phyloP scores from a whole-genome alignment of 192 early-diverging fungal genomes.

The Linnemannia schmuckeri region DNA sequence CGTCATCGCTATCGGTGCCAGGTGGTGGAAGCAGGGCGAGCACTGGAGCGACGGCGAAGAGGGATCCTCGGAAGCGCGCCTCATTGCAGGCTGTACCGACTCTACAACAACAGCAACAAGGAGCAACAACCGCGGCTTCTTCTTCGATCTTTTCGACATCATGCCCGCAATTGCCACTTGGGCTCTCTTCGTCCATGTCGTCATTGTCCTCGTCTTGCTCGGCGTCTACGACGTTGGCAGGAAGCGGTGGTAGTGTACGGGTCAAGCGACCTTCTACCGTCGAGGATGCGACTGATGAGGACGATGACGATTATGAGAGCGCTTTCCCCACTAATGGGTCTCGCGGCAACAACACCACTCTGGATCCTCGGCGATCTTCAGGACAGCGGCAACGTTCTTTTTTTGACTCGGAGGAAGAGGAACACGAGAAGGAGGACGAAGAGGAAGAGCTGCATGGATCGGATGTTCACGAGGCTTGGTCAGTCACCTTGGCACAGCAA shows the following conservation, averaged over 20 bases:
- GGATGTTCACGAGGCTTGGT: constrained; percentile 32
- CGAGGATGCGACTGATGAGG: constrained; percentile 11
- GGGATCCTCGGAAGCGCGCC: neutral
- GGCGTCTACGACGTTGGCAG: neutral
- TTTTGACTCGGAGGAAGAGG: neutral
- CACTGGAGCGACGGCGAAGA: neutral
- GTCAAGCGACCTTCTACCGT: constrained; percentile 14
- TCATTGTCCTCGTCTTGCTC: neutral
- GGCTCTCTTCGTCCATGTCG: neutral
- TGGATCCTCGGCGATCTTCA: too few relatives aligned
- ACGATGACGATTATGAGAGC: neutral
- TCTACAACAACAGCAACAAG: neutral
- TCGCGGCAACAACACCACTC: neutral
- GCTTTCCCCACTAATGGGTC: neutral
- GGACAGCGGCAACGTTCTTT: neutral
- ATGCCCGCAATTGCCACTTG: constrained; percentile 29
- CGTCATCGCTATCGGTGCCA: neutral
- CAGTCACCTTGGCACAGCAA: constrained; percentile 16
- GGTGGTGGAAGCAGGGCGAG: neutral
- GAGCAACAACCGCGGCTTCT: neutral
- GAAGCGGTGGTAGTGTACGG: neutral
- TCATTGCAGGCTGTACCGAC: too few relatives aligned
- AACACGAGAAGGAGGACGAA: neutral
- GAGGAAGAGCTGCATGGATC: constrained; percentile 3
- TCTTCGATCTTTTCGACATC: constrained; percentile 30